phyloP scores from a whole-genome alignment of 305 asterid genomes.

The Stenogyne calaminthoides region DNA sequence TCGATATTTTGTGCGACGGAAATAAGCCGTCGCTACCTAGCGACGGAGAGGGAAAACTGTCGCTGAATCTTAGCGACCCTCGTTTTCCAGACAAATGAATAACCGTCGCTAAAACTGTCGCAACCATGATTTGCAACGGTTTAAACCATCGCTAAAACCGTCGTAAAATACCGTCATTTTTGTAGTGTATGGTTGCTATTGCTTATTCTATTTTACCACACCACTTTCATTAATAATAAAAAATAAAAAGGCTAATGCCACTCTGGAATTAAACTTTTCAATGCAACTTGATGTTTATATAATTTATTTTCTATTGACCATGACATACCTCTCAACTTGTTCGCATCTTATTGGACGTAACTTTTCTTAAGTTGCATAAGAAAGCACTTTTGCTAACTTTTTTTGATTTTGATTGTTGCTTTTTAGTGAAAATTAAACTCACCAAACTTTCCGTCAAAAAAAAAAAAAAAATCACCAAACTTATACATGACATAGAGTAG shows the following conservation, averaged over 20 bases:
- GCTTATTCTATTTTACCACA: slow-evolving; percentile 2
- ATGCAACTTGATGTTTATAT: slow-evolving; percentile 1
- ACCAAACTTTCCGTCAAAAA: no score
- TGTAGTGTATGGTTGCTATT: background rate
- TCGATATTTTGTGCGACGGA: no score
- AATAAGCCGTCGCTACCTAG: no score
- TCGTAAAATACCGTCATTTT: no score
- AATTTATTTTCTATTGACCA: background rate
- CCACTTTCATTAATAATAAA: background rate
- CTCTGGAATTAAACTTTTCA: slow-evolving; percentile 1
- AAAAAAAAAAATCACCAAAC: background rate
- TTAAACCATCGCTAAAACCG: no score
- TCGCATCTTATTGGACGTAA: slow-evolving; percentile 18
- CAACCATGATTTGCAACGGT: no score
- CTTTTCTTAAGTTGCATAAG: slow-evolving; percentile 26
- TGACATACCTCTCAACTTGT: slow-evolving; percentile 27
- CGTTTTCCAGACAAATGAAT: no score
- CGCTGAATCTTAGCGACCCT: no score
- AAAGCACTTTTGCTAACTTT: slow-evolving; percentile 30
- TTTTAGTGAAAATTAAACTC: slow-evolving; percentile 12
- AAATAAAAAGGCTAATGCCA: slow-evolving; percentile 11
- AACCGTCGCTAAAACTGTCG: no score
- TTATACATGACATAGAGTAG: background rate
- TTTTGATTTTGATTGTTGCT: slow-evolving; percentile 14
- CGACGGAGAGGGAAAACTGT: no score